These are phyloP conservation scores for Stellera chamaejasme DNA, from an alignment of 345 rosid genomes.

Conservation along the genomic window DNA sequence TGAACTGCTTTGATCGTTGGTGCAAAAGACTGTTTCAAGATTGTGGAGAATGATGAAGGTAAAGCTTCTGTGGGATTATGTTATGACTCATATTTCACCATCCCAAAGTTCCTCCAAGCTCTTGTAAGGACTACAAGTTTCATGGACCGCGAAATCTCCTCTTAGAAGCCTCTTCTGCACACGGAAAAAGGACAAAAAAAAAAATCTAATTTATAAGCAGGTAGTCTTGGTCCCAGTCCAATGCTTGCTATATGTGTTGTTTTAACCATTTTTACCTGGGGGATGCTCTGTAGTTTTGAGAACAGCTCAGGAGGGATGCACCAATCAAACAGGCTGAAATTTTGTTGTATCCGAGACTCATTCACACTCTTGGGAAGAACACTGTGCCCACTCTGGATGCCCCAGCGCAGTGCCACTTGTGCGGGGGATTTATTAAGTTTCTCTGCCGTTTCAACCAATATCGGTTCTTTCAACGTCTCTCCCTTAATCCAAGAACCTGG, in stretches of 20 bases:
- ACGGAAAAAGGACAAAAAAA: too few relatives aligned
- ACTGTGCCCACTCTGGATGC: slow-evolving; percentile 47
- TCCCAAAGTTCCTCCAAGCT: slow-evolving; percentile 48
- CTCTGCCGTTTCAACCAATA: slow-evolving; percentile 31
- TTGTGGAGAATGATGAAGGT: too few relatives aligned
- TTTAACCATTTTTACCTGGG: slow-evolving; percentile 26
- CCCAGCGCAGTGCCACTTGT: slow-evolving; percentile 54
- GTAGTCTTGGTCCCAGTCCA: not conserved
- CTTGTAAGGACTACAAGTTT: slow-evolving; percentile 39
- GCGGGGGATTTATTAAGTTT: slow-evolving; percentile 46
- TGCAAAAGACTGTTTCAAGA: too few relatives aligned
- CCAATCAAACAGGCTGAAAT: slow-evolving; percentile 43
- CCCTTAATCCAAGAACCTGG: slow-evolving; percentile 55
- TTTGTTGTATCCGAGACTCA: slow-evolving; percentile 37
- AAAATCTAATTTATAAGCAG: not conserved
- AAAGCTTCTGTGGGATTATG: too few relatives aligned
- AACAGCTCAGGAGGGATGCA: slow-evolving; percentile 39
- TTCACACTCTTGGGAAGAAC: slow-evolving; percentile 54
- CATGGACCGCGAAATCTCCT: slow-evolving; percentile 42
- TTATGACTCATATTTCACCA: slow-evolving; percentile 35
- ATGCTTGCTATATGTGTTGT: not conserved
- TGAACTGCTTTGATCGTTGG: too few relatives aligned
- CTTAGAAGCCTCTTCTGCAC: slow-evolving; percentile 49
- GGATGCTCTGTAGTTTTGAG: slow-evolving; percentile 29
- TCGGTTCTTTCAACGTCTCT: slow-evolving; percentile 41